Conservation (phyloP, 345 rosid species). For the Acer campestre region DNA sequence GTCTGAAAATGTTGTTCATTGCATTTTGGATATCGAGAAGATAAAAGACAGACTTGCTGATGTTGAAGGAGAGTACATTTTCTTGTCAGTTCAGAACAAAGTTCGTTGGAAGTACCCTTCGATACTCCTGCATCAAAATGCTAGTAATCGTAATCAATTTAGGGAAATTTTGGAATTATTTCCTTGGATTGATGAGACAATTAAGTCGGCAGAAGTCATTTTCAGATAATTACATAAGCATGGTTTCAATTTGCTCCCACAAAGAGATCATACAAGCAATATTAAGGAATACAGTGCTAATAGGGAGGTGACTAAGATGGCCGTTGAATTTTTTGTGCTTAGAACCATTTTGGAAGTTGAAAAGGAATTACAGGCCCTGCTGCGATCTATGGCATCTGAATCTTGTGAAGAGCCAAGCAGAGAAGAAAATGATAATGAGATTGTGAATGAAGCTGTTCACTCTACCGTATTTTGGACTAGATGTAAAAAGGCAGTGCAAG, state of each 20-base stretch:
- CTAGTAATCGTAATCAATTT: no score
- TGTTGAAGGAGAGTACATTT: no score
- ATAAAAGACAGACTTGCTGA: not conserved
- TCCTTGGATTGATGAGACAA: not conserved
- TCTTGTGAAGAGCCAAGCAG: not conserved
- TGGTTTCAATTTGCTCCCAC: not conserved
- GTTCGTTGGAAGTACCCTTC: not conserved
- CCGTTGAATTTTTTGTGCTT: not conserved
- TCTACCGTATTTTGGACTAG: constrained; percentile 9
- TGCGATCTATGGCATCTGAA: no score
- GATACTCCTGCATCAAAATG: not conserved
- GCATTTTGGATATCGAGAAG: not conserved
- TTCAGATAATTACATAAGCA: not conserved
- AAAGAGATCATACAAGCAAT: not conserved
- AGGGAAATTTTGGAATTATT: no score
- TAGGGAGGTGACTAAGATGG: not conserved
- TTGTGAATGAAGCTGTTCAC: not conserved
- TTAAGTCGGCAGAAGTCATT: constrained; percentile 3
- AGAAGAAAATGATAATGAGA: not conserved
- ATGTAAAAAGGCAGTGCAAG: constrained; percentile 1
- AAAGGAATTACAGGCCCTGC: not conserved
- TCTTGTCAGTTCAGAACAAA: no score
- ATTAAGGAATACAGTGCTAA: not conserved
- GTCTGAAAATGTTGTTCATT: not conserved
- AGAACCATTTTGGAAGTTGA: constrained; percentile 7